Evolutionary conservation across 1,139 yeast species (phyloP).

Genomic region (Kodamaea anthophila): DNA sequence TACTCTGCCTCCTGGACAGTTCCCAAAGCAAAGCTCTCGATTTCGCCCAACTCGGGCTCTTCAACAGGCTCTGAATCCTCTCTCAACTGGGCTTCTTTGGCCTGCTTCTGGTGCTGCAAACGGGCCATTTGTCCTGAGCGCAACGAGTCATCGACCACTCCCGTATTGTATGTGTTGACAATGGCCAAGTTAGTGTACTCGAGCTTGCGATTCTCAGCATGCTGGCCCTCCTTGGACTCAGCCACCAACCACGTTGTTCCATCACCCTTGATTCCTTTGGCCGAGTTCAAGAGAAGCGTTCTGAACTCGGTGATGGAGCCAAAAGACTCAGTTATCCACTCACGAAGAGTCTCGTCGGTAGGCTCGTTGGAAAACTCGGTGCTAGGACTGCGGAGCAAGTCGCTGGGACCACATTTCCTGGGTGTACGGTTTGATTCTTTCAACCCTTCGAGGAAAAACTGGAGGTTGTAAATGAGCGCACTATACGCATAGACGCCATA

Average conservation of each 20-base stretch:
- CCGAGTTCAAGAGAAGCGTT: slow-evolving; percentile 56
- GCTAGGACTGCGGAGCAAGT: slow-evolving; percentile 42
- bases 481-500: slow-evolving; percentile 50
- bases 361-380: slow-evolving; percentile 32
- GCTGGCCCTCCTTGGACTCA: slow-evolving; percentile 37
- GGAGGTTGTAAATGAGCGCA: slow-evolving; percentile 52
- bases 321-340: slow-evolving; percentile 50
- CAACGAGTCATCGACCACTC: slow-evolving; percentile 53
- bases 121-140: slow-evolving; percentile 46
- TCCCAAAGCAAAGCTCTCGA: slow-evolving; percentile 27
- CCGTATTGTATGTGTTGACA: slow-evolving; percentile 74
- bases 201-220: slow-evolving; percentile 18
- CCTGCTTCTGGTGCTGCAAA: slow-evolving; percentile 30
- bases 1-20: slow-evolving; percentile 41
- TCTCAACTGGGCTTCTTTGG: slow-evolving; percentile 16
- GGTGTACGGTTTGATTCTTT: slow-evolving; percentile 19
- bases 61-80: slow-evolving; percentile 9
- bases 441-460: slow-evolving; percentile 53
- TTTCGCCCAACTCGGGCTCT: slow-evolving; percentile 10
- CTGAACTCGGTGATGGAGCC: slow-evolving; percentile 67
- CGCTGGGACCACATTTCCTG: slow-evolving; percentile 18
- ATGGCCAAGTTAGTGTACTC: slow-evolving; percentile 46
- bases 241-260: slow-evolving; percentile 75
- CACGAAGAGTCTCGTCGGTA: slow-evolving; percentile 27
- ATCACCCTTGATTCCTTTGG: slow-evolving; percentile 62